Base-by-base conservation (phyloP, 2,329 filamentous ascomycete species). In the Aureobasidium uvarum region DNA sequence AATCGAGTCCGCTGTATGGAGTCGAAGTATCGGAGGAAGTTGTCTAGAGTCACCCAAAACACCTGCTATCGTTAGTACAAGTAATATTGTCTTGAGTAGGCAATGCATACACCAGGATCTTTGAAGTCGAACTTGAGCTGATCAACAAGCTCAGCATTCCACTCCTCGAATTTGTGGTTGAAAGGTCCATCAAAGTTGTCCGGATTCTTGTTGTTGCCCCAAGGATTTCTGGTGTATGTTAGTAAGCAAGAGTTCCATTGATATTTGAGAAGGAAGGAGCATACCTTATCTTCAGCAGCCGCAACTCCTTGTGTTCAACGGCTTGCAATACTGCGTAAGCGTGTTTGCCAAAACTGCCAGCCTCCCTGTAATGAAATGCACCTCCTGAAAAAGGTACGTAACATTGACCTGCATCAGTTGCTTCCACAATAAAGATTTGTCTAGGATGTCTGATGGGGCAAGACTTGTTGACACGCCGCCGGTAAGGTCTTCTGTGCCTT, bases 361-460 rank as follows among this genome's bases (percentile, higher is more conserved):
- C 48, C n/a, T 85, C 64, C 85, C 83, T 70, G 64, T 64, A 33
- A 56, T 63, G 2, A 36, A 69, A 3, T 50, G 46, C 62, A 69
- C 88, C 88, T 71, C 87, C 90, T n/a, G 88, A 88, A 70, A 91
- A 91, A 91, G 78, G 71, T 95, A 96, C 59, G 91, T 88, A 64
- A 91, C 79, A 73, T 96, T 95, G 66, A 92, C 90, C 68, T 89
- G 87, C 76, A 88, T 85, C 28, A 96, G 83, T 73, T 95, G 90
- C 43, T 83, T 85, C 92, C 92, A 96, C 74, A 96, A 96, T 25
- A 86, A 84, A 59, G 96, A 88, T 66, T 89, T 89, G 72, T 95
- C 88, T 3, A 92, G 81, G 41, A 92, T 90, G 70, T 91, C 45
- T 4, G 48, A 54, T 18, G 60, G 48, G 7, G 16, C 48, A 3